Evolutionary conservation across 208 protist species (phyloP).

Genomic region (Spongospora subterranea): DNA sequence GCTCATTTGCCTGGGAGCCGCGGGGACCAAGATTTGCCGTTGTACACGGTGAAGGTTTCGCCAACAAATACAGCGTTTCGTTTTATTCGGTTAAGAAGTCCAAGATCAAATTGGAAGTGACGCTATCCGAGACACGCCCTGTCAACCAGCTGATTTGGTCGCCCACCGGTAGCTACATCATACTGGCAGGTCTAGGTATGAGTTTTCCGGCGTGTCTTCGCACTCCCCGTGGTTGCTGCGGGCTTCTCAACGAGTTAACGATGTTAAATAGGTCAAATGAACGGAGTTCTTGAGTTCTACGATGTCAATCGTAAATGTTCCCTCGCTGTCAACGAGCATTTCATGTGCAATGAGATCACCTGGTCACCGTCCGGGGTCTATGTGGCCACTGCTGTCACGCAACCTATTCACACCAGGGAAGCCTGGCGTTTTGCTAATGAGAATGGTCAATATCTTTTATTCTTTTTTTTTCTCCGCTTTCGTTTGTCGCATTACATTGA

Average conservation of each 20-base stretch:
- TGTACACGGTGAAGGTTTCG: conserved; percentile 71
- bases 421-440: background rate
- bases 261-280: conserved; percentile 67
- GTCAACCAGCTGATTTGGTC: conserved; percentile 78
- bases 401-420: conserved; percentile 61
- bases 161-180: conserved; percentile 73
- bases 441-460: background rate
- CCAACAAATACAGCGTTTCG: conserved; percentile 64
- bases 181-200: conserved; percentile 74
- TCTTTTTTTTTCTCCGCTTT: background rate
- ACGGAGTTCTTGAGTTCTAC: conserved; percentile 78
- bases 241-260: no score
- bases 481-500: background rate
- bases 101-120: conserved; percentile 47
- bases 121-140: conserved; percentile 12
- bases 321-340: conserved; percentile 77
- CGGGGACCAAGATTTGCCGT: conserved; percentile 75
- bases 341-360: conserved; percentile 76
- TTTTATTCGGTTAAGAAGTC: conserved; percentile 69
- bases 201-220: background rate
- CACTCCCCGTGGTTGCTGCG: background rate
- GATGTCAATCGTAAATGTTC: conserved; percentile 41
- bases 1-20: conserved; percentile 81
- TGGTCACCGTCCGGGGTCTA: conserved; percentile 84
- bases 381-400: conserved; percentile 43